Base-by-base conservation (phyloP, 768 basidiomycete species). In the Amanita molliuscula region DNA sequence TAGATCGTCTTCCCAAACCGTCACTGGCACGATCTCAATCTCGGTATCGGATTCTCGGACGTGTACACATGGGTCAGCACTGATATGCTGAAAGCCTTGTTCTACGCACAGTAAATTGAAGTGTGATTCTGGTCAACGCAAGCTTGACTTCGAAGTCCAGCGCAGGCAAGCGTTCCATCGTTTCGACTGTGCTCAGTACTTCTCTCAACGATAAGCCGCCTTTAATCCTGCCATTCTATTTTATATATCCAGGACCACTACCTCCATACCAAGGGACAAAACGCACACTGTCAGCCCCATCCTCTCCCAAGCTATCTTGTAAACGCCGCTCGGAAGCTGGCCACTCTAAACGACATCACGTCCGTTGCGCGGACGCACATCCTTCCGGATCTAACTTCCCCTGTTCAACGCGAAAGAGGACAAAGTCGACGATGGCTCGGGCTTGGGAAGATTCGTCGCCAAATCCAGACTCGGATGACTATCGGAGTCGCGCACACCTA, bases 121-220 rank as follows among this genome's bases (percentile, higher is more conserved):
- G n/a, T n/a, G n/a, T n/a, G n/a, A n/a, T n/a, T n/a, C n/a, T n/a
- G n/a, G n/a, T n/a, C n/a, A n/a, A n/a, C n/a, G n/a, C n/a, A n/a
- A n/a, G n/a, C n/a, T n/a, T n/a, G n/a, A n/a, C n/a, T n/a, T n/a
- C n/a, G 87, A 88, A 61, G 62, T 83, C 45, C 79, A 80, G 31
- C 79, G 84, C 59, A 83, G 83, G 53, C 74, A 89, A 65, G 83
- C 87, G 86, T 54, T 83, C 85, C 51, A 82, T 92, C 59, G 78
- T 90, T 54, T 84, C 86, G 13, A 86, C 87, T 28, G 88, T 88
- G 49, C 70, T 91, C 66, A 87, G 77, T 67, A 87, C 88, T 55
- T 88, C 87, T 41, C 76, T 92, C 52, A 86, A 91, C 53, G 86
- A 88, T 90, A 62, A 70, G 86, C 76, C 29, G 18, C 18, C n/a